Base-by-base conservation (phyloP, 139 green algal genomes). In the Gonium pectorale region DNA sequence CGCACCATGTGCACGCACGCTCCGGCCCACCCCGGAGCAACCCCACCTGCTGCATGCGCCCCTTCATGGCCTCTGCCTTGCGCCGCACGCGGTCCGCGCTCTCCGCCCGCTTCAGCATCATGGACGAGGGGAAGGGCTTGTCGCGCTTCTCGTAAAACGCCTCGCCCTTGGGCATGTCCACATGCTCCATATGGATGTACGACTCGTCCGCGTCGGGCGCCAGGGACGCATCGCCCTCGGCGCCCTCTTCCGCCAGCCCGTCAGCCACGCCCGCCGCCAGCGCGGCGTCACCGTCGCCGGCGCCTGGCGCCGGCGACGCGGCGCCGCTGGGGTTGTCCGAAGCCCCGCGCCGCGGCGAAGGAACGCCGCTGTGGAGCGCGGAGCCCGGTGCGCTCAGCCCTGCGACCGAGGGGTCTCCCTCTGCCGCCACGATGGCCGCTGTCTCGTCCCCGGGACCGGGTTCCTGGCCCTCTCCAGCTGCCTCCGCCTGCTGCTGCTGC, bases 21-120 rank as follows among this genome's bases (percentile, higher is more conserved):
- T 22, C 64, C 6, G 9, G n/a, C 60, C 60, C 1, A 4, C 60
- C 60, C 8, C n/a, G n/a, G 9, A 27, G 29, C 24, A 40, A 2
- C 41, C 73, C 27, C 73, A 81, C 73, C 73, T 81, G 75, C 75
- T 82, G 37, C 75, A 82, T 82, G 75, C 75, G 75, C 19, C 75
- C 75, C 75, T 82, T 82, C 29, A 82, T 44, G 29, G 60, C 75
- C 75, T 82, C 59, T 43, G 75, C 75, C 56, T 82, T 82, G 24
- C 56, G 56, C 59, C 59, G 29, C 75, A 43, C 52, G 4, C 59
- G 29, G 75, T 81, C 40, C 5, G 35, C 24, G 13, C 44, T 60
- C 33, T 74, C 78, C 5, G 40, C 38, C 22, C 44, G 78, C 44
- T 84, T 84, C 4, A 84, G n/a, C 43, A 84, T 66, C 78, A 84